Conservation (phyloP, 2,329 filamentous ascomycete genomes). For the Diplodia intermedia region DNA sequence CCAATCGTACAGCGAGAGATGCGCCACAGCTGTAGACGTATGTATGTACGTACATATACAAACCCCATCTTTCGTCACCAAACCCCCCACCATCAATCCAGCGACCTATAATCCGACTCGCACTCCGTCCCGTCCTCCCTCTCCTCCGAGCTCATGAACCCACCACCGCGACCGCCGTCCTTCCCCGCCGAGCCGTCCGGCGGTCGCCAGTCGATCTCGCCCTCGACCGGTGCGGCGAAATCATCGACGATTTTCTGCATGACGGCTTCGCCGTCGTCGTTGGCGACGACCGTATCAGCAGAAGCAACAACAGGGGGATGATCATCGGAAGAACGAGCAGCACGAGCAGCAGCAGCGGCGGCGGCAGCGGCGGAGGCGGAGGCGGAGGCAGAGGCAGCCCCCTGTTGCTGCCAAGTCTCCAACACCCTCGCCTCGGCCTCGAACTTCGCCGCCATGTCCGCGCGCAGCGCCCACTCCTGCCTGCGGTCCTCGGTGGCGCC, state of each 20-base stretch:
- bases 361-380: background rate
- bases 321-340: too few relatives aligned
- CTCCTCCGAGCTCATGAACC: too few relatives aligned
- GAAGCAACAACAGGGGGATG: too few relatives aligned
- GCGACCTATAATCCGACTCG: too few relatives aligned
- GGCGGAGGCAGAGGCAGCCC: background rate
- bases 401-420: background rate
- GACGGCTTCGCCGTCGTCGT: background rate
- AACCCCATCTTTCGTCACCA: too few relatives aligned
- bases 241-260: background rate
- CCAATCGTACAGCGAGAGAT: too few relatives aligned
- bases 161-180: background rate
- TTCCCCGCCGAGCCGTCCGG: background rate
- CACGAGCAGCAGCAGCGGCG: background rate
- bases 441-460: constrained; percentile 1
- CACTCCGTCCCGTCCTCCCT: too few relatives aligned
- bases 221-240: background rate
- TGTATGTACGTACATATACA: too few relatives aligned
- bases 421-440: background rate
- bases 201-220: background rate
- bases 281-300: too few relatives aligned
- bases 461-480: background rate
- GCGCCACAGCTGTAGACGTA: too few relatives aligned
- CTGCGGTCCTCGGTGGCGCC: background rate
- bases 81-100: too few relatives aligned